Base-by-base conservation (phyloP, 768 basidiomycete genomes). In the Lentinula guzmanii region DNA sequence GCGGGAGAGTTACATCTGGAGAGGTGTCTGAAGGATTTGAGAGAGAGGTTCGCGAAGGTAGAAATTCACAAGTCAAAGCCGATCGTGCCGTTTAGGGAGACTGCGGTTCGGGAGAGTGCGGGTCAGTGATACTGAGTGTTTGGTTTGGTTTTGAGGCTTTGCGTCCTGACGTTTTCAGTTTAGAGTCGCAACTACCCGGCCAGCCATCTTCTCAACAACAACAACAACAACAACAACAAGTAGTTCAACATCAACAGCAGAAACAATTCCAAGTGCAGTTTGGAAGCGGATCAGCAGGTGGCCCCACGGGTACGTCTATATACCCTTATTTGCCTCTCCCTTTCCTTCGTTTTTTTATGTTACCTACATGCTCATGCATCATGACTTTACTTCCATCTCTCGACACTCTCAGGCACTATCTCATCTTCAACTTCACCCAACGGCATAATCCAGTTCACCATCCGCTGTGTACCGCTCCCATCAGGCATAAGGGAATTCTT, bases 31-130 rank as follows among this genome's bases (percentile, higher is more conserved):
- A 96, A 94, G 74, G 97, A 98, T 72, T 77, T 99, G n/a, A 84
- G 91, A 21, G 97, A 98, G 71, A 82, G 97, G 39, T 98, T 98
- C 72, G 96, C 97, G 2, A 84, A 86, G 62, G 86, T 98, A 37
- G 93, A 93, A 52, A 95, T 99, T 34, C 93, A 95, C 66, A 87
- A 90, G 1, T 98, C 95, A 1, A 87, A 94, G 67, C 95, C 95
- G 0, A 98, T 98, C 61, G 97, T 99, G 2, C 97, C 97, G 10
- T 99, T 98, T 78, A 84, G 97, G 43, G 97, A 98, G 74, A 98
- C 97, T 0, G 91, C 93, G 0, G 83, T 96, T 13, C 90, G 85
- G 66, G 93, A 80, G 10, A 15, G 6, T 37, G 35, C 9, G 18
- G 34, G 55, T 56, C 6, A 41, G 69, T 28, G 69, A 67, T 63